Conservation (phyloP, 1,284 basidiomycete species). For the Termitomyces sp. region DNA sequence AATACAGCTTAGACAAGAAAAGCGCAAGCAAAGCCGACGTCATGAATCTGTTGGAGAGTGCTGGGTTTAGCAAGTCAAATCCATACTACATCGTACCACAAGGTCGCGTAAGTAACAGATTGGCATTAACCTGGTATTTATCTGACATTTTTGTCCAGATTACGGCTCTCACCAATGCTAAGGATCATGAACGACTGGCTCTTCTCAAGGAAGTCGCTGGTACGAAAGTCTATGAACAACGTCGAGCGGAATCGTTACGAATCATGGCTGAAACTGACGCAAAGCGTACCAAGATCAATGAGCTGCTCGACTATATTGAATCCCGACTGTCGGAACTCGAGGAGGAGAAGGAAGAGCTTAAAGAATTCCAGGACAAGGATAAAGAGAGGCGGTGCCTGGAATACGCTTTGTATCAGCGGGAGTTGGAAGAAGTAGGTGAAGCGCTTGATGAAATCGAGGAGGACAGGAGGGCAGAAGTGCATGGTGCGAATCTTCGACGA, state of each 20-base stretch:
- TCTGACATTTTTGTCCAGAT: slow-evolving; percentile 50
- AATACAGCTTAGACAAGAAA: slow-evolving; percentile 96
- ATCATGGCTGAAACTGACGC: slow-evolving; percentile 97
- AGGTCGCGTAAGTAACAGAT: slow-evolving; percentile 69
- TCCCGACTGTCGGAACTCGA: slow-evolving; percentile 87
- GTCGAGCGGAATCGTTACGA: slow-evolving; percentile 85
- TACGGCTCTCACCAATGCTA: slow-evolving; percentile 94
- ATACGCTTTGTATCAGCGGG: slow-evolving; percentile 89
- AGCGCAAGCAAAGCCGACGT: slow-evolving; percentile 95
- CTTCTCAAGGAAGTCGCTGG: slow-evolving; percentile 98
- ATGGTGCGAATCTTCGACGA: slow-evolving; percentile 75
- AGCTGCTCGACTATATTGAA: slow-evolving; percentile 89
- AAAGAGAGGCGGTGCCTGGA: slow-evolving; percentile 93
- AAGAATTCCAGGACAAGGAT: slow-evolving; percentile 95
- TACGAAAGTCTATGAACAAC: slow-evolving; percentile 96
- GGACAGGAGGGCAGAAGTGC: slow-evolving; percentile 78
- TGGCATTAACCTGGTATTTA: neutral
- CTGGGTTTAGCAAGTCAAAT: slow-evolving; percentile 95
- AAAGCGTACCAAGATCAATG: slow-evolving; percentile 88
- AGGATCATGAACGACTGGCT: slow-evolving; percentile 90
- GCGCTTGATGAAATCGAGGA: slow-evolving; percentile 82
- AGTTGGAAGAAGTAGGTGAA: slow-evolving; percentile 84
- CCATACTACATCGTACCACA: slow-evolving; percentile 99
- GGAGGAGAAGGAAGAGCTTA: slow-evolving; percentile 95
- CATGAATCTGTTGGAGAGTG: slow-evolving; percentile 92